These are phyloP conservation scores for Cystobasidiaceae sp. DNA, from an alignment of 1,284 basidiomycete genomes.

Conservation along the genomic window DNA sequence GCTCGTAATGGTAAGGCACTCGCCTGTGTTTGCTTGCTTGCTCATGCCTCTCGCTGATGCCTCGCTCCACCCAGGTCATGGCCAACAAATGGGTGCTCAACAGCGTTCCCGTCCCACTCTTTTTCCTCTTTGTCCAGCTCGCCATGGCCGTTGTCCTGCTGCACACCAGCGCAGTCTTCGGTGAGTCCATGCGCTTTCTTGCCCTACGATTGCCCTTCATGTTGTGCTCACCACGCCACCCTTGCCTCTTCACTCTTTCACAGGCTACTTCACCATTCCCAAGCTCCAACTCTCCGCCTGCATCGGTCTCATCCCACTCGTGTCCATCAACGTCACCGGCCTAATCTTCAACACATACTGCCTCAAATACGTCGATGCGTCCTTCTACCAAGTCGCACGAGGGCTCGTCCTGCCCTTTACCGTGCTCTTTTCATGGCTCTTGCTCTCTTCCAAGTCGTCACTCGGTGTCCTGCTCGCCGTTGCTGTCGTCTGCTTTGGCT, in stretches of 20 bases:
- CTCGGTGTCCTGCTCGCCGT: conserved; percentile 51
- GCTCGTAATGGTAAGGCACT: conserved; percentile 58
- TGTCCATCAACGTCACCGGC: conserved; percentile 68
- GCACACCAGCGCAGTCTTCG: conserved; percentile 57
- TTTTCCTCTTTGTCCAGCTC: conserved; percentile 77
- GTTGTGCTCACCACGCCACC: neutral
- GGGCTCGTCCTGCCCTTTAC: conserved; percentile 78
- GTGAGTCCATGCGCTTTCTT: conserved; percentile 55
- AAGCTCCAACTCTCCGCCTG: conserved; percentile 57
- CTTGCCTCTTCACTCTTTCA: neutral
- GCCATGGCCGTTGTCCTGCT: conserved; percentile 71
- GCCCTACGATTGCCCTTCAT: neutral
- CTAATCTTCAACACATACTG: conserved; percentile 86
- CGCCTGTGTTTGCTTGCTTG: neutral
- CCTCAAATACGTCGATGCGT: conserved; percentile 79
- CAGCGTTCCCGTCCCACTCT: conserved; percentile 56
- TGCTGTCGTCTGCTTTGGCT: conserved; percentile 57
- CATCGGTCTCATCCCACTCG: conserved; percentile 67
- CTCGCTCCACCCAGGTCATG: conserved; percentile 38
- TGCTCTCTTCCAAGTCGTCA: conserved; percentile 53
- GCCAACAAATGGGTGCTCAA: conserved; percentile 43
- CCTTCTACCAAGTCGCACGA: conserved; percentile 78
- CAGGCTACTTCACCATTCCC: conserved; percentile 43
- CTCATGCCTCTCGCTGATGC: neutral
- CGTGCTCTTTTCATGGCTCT: conserved; percentile 66